Base-by-base conservation (phyloP, 2,329 filamentous ascomycete species). In the Fusarium nanum region DNA sequence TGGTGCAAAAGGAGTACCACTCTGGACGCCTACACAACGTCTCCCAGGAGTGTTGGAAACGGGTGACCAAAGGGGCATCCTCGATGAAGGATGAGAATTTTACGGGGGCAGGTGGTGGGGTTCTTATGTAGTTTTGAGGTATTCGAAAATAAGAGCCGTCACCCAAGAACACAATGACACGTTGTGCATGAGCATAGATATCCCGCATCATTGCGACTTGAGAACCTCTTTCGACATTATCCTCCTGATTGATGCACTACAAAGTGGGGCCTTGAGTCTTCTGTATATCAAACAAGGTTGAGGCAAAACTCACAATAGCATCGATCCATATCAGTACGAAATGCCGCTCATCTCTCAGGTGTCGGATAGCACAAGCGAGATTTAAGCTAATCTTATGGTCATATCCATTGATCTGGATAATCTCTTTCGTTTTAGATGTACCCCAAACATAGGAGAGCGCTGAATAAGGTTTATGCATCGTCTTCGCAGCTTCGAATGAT, bases 21-120 rank as follows among this genome's bases (percentile, higher is more conserved):
- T n/a, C 34, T 0, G 34, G 18, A n/a, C 9, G 34, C 10, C 5
- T 11, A 5, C 34, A 37, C 10, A 37, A 1, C 6, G 4, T 37
- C 18, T n/a, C 34, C 34, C 34, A 37, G 1, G n/a, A n/a, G 1
- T 4, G 8, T n/a, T 37, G 9, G 6, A 37, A 37, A 11, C 7
- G 1, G 3, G 0, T 6, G n/a, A n/a, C n/a, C n/a, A n/a, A n/a
- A n/a, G n/a, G n/a, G n/a, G n/a, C n/a, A n/a, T n/a, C n/a, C n/a
- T n/a, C n/a, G 5, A 37, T n/a, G 9, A 37, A 11, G 1, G 5
- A 1, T 11, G 18, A 37, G 5, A 37, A 37, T 0, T 16, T 2
- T 11, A 37, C 5, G 3, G 18, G 16, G 5, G 32, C 32, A n/a
- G 16, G 9, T 6, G 16, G 32, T 6, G 9, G 16, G 18, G 9